Evolutionary conservation across 768 basidiomycete genomes (phyloP).

Genomic region (Mycena crocata): DNA sequence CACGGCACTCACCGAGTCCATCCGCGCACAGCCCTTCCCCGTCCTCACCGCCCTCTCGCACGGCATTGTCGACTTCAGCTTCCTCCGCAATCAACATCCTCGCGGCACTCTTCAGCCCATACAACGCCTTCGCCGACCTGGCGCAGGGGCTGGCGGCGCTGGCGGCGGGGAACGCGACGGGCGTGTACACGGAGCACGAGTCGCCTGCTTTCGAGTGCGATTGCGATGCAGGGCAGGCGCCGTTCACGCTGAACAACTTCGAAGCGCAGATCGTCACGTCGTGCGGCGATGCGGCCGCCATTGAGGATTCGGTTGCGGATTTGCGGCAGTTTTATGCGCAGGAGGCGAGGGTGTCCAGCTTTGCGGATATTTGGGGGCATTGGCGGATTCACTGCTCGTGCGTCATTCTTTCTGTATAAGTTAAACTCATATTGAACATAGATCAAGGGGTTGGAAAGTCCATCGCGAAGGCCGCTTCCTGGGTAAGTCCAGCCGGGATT

Average conservation of each 20-base stretch:
- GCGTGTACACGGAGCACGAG: slow-evolving; percentile 24
- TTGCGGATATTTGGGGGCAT: slow-evolving; percentile 26
- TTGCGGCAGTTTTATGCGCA: slow-evolving; percentile 22
- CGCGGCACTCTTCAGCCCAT: slow-evolving; percentile 36
- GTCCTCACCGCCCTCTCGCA: slow-evolving; percentile 28
- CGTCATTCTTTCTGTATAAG: not conserved
- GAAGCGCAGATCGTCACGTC: slow-evolving; percentile 22
- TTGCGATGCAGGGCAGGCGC: not conserved
- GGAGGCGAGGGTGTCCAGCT: slow-evolving; percentile 22
- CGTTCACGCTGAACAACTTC: slow-evolving; percentile 13
- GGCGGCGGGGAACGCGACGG: slow-evolving; percentile 38
- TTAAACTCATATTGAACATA: not conserved
- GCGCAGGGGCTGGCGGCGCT: slow-evolving; percentile 37
- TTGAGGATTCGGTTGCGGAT: slow-evolving; percentile 24
- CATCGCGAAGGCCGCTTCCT: slow-evolving; percentile 12
- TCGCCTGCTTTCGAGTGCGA: not conserved
- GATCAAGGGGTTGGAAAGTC: not conserved
- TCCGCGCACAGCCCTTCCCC: slow-evolving; percentile 35
- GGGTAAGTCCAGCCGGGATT: not conserved
- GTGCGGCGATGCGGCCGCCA: slow-evolving; percentile 30
- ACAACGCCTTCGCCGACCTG: slow-evolving; percentile 26
- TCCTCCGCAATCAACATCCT: slow-evolving; percentile 34
- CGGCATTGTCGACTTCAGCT: slow-evolving; percentile 37
- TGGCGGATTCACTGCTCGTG: slow-evolving; percentile 15
- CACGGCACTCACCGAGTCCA: slow-evolving; percentile 19